These are phyloP conservation scores for Colletotrichum lini DNA, from an alignment of 2,329 filamentous ascomycete genomes.

Conservation along the genomic window DNA sequence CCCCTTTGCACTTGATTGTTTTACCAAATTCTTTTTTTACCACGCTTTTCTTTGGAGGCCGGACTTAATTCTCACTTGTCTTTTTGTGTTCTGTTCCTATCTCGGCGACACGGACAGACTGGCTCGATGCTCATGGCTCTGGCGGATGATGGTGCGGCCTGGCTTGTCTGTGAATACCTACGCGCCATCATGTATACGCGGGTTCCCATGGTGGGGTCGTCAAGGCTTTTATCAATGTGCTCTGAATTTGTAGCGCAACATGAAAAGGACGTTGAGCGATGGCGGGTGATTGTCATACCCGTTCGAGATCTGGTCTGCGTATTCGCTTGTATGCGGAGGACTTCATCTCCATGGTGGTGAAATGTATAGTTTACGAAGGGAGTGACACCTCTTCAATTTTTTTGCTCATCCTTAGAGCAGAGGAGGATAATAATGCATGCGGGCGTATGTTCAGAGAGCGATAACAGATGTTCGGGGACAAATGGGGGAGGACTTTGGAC, in stretches of 20 bases:
- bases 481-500: not conserved
- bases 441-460: not conserved
- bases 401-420: not conserved
- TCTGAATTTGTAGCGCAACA: slow-evolving; percentile 38
- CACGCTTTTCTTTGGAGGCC: slow-evolving; percentile 11
- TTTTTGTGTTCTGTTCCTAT: not conserved
- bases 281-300: slow-evolving; percentile 28
- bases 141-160: slow-evolving; percentile 10
- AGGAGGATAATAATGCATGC: slow-evolving; percentile 19
- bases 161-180: not conserved
- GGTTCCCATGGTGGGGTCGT: not conserved
- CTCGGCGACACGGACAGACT: slow-evolving; percentile 16
- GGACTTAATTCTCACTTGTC: slow-evolving; percentile 25
- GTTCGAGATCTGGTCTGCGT: slow-evolving; percentile 27
- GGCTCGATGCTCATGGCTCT: slow-evolving; percentile 14
- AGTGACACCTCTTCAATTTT: too few species aligned
- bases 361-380: not conserved
- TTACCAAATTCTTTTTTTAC: slow-evolving; percentile 32
- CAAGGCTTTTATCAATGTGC: slow-evolving; percentile 24
- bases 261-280: slow-evolving; percentile 40
- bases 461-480: not conserved
- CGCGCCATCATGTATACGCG: not conserved
- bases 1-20: slow-evolving; percentile 40
- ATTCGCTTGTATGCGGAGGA: slow-evolving; percentile 2
- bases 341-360: slow-evolving; percentile 19